Percentiles rank a stretch among this genome's conserved stretches.
These are phyloP conservation scores for Cynara cardunculus DNA, from an alignment of 129 eudicot species.

Conservation along the genomic window DNA sequence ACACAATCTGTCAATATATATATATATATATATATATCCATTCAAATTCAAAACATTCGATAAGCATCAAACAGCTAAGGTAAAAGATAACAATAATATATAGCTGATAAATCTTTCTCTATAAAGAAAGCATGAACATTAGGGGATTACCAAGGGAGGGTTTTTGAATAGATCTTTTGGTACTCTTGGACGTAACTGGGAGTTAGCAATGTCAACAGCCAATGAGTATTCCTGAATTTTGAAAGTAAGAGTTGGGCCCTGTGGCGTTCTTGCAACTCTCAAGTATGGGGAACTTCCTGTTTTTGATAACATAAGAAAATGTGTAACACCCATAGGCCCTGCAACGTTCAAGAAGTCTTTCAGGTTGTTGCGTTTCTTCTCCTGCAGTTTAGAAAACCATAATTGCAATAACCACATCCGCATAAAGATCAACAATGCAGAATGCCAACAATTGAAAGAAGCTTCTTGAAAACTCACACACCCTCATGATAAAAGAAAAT, in stretches of 20 bases:
- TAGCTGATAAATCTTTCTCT: background rate
- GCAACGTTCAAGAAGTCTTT: constrained; percentile 91
- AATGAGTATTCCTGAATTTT: constrained; percentile 81
- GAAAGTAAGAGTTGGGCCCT: constrained; percentile 92
- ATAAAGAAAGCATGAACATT: background rate
- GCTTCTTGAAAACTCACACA: background rate
- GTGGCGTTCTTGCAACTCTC: constrained; percentile 94
- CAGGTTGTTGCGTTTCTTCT: constrained; percentile 84
- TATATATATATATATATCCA: background rate
- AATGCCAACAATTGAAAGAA: background rate
- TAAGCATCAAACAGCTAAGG: background rate
- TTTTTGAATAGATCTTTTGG: constrained; percentile 80
- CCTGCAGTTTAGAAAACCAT: constrained; percentile 45
- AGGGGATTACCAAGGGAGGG: constrained; percentile 71
- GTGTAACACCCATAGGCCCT: constrained; percentile 98
- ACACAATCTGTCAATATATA: constrained; percentile 64
- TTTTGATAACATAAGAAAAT: constrained; percentile 90
- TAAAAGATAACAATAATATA: background rate
- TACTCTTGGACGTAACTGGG: constrained; percentile 87
- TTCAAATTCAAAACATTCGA: background rate
- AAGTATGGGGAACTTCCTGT: constrained; percentile 70
- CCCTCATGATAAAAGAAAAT: background rate
- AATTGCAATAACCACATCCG: background rate
- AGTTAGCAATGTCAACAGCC: constrained; percentile 75
- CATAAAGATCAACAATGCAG: background rate